Base-by-base conservation (phyloP, 129 eudicot genomes). In the Escallonia herrerae region DNA sequence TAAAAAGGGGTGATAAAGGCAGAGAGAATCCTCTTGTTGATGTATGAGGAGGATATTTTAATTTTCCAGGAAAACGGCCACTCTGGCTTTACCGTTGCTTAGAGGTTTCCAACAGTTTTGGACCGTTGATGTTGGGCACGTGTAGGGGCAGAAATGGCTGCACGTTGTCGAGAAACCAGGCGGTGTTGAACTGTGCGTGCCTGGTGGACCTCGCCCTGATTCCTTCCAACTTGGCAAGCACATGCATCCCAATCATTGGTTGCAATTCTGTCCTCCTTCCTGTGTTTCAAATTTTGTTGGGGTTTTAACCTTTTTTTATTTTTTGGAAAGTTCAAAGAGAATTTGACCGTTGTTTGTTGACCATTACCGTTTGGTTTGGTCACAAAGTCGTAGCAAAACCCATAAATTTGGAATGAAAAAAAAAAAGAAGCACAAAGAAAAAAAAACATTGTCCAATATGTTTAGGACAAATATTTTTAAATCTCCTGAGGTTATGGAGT, bases 61-160 rank as follows among this genome's bases (percentile, higher is more conserved):
- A 22, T 22, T 22, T 22, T 22, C 63, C 55, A 53, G 5, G 46
- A 47, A 8, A 78, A 78, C 78, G 77, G 83, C 71, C 67, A 73
- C 66, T 71, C 70, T 78, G 81, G 75, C 73, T 43, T 42, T 55
- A 74, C 58, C 64, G 77, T 74, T 66, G 67, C 37, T 67, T 65
- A 56, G 37, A 74, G 53, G 65, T 63, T 51, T 40, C 57, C 53
- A 42, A 33, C 38, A 14, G 15, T 47, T 53, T 39, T 13, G 39
- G 43, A 13, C 75, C 86, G 73, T 86, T 64, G 80, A 77, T 74
- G 50, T 39, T 15, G 64, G 82, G 65, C 87, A 85, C 81, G 87
- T 85, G 93, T 66, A 74, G 2, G 81, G 81, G 55, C 3, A 12
- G 5, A 0, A 38, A 41, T 47, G 51, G 42, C 45, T 47, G 83